phyloP scores from a whole-genome alignment of 2,329 filamentous ascomycete genomes.

The Cadophora sp. region DNA sequence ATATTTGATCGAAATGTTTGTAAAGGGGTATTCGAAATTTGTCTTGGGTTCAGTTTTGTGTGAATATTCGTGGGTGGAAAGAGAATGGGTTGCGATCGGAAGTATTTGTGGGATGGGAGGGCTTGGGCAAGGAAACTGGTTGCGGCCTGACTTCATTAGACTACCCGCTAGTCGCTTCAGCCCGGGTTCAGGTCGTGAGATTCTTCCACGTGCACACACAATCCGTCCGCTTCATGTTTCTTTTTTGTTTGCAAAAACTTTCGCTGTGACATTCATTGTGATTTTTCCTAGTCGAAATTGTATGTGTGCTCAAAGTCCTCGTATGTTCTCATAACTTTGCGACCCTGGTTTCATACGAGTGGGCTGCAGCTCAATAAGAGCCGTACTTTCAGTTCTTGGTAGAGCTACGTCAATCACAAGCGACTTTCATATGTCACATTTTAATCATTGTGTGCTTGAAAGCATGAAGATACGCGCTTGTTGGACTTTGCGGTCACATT shows the following conservation, averaged over 20 bases:
- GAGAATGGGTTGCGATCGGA: slow-evolving; percentile 8
- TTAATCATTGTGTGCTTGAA: not conserved
- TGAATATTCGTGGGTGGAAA: slow-evolving; percentile 10
- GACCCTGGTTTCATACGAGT: not conserved
- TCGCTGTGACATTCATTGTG: not conserved
- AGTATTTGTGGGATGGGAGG: slow-evolving; percentile 16
- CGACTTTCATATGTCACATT: not conserved
- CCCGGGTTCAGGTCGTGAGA: slow-evolving; percentile 9
- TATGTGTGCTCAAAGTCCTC: not conserved
- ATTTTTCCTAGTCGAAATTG: not conserved
- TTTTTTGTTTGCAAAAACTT: not conserved
- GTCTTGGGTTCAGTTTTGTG: slow-evolving; percentile 19
- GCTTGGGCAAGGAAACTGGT: slow-evolving; percentile 6
- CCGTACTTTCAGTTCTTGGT: not conserved
- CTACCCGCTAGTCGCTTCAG: slow-evolving; percentile 7
- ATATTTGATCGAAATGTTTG: slow-evolving; percentile 8
- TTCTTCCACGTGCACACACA: slow-evolving; percentile 13
- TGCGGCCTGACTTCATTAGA: slow-evolving; percentile 19
- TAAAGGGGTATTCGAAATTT: not conserved
- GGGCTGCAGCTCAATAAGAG: not conserved
- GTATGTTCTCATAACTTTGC: not conserved
- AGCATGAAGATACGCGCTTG: not conserved
- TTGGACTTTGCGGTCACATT: not conserved
- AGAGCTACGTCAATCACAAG: not conserved
- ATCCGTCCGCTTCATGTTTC: not conserved